Conservation (phyloP, 2,329 filamentous ascomycete species). For the Triangularia setosa region DNA sequence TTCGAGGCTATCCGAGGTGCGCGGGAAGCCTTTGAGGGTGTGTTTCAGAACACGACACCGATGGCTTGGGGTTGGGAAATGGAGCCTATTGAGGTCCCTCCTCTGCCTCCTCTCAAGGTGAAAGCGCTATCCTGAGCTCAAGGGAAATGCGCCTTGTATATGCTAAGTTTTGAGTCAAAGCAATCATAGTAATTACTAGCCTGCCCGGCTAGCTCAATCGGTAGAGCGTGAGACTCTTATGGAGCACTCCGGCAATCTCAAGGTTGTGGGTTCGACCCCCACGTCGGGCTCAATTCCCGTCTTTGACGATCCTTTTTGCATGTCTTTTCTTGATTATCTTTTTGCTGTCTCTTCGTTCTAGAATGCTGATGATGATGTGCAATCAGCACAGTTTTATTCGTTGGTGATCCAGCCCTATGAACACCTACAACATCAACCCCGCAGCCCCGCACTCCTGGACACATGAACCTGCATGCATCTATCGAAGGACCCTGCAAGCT, state of each 20-base stretch:
- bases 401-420: background rate
- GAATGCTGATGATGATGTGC: background rate
- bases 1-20: conserved; percentile 20
- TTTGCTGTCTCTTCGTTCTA: background rate
- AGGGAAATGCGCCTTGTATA: too few species aligned
- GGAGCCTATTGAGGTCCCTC: background rate
- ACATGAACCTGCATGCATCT: background rate
- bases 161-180: too few species aligned
- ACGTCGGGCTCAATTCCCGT: conserved; percentile 2
- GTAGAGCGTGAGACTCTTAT: conserved; percentile 71
- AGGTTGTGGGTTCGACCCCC: background rate
- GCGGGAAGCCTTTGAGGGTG: conserved; percentile 1
- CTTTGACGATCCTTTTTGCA: background rate
- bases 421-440: background rate
- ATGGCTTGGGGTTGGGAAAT: conserved; percentile 18
- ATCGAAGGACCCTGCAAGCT: background rate
- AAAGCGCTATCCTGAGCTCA: background rate
- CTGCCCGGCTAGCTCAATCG: conserved; percentile 62
- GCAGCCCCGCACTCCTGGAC: background rate
- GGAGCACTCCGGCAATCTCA: background rate
- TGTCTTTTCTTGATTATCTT: background rate
- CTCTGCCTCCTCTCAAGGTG: background rate
- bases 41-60: conserved; percentile 5
- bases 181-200: background rate
- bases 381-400: background rate